phyloP scores from a whole-genome alignment of 768 basidiomycete species.

The Naematelia aurantialba region DNA sequence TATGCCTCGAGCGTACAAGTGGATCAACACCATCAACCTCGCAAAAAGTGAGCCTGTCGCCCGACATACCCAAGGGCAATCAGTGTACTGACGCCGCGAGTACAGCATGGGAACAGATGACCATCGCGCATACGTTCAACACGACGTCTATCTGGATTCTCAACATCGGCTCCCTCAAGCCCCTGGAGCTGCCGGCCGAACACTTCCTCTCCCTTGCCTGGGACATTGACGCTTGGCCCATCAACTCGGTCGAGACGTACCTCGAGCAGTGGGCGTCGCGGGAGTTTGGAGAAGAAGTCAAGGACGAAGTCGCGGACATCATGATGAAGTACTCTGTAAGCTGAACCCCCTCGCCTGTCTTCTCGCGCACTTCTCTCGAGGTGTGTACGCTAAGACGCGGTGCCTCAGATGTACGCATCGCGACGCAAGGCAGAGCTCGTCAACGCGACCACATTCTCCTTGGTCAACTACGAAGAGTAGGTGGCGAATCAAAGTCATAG shows the following conservation, averaged over 20 bases:
- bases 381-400: too few relatives aligned
- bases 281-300: slow-evolving; percentile 58
- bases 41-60: slow-evolving; percentile 55
- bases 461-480: slow-evolving; percentile 67
- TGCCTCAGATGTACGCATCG: slow-evolving; percentile 42
- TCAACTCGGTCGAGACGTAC: slow-evolving; percentile 58
- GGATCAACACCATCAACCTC: slow-evolving; percentile 55
- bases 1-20: slow-evolving; percentile 64
- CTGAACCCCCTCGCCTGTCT: too few relatives aligned
- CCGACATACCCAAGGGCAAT: neutral
- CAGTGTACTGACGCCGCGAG: slow-evolving; percentile 47
- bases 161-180: slow-evolving; percentile 72
- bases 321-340: slow-evolving; percentile 49
- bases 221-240: slow-evolving; percentile 60
- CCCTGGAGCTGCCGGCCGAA: slow-evolving; percentile 66
- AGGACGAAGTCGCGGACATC: slow-evolving; percentile 56
- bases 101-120: slow-evolving; percentile 67
- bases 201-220: slow-evolving; percentile 66
- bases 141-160: slow-evolving; percentile 66
- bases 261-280: slow-evolving; percentile 62
- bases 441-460: slow-evolving; percentile 61
- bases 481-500: slow-evolving; percentile 30
- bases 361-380: too few relatives aligned
- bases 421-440: slow-evolving; percentile 66
- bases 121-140: slow-evolving; percentile 60